phyloP scores from a whole-genome alignment of 352 stramenopile species.

The Nothophytophthora sp. region DNA sequence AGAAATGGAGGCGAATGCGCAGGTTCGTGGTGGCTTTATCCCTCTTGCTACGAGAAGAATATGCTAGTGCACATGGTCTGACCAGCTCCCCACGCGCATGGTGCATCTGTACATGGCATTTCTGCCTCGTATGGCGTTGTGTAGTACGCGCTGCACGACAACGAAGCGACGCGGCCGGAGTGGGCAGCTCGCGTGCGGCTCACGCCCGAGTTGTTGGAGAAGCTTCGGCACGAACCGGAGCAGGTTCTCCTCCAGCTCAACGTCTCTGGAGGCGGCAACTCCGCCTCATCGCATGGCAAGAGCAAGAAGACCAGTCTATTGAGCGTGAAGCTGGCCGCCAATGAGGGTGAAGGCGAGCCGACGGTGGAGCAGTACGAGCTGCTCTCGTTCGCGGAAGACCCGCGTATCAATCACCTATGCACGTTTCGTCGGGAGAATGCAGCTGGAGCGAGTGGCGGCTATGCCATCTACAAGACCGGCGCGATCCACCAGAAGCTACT shows the following conservation, averaged over 20 bases:
- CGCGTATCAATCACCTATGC: slow-evolving; percentile 67
- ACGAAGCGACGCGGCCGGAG: slow-evolving; percentile 23
- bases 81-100: background rate
- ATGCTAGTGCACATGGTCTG: background rate
- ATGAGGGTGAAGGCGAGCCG: slow-evolving; percentile 8
- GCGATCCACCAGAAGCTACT: slow-evolving; percentile 81
- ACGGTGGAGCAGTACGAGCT: slow-evolving; percentile 64
- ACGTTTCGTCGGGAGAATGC: slow-evolving; percentile 39
- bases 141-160: slow-evolving; percentile 76
- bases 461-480: slow-evolving; percentile 57
- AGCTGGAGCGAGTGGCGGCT: slow-evolving; percentile 21
- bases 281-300: slow-evolving; percentile 6
- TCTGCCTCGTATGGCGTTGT: background rate
- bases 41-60: background rate
- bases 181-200: slow-evolving; percentile 78
- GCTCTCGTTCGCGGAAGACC: slow-evolving; percentile 74
- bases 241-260: slow-evolving; percentile 27
- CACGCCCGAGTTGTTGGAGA: slow-evolving; percentile 73
- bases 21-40: slow-evolving; percentile 5
- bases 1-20: slow-evolving; percentile 21
- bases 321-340: slow-evolving; percentile 27
- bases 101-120: background rate
- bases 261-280: slow-evolving; percentile 9
- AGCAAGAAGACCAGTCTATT: slow-evolving; percentile 56
- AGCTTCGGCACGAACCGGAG: slow-evolving; percentile 41